These are phyloP conservation scores for Solanum phureja DNA, from an alignment of 257 asterid genomes.

Conservation along the genomic window DNA sequence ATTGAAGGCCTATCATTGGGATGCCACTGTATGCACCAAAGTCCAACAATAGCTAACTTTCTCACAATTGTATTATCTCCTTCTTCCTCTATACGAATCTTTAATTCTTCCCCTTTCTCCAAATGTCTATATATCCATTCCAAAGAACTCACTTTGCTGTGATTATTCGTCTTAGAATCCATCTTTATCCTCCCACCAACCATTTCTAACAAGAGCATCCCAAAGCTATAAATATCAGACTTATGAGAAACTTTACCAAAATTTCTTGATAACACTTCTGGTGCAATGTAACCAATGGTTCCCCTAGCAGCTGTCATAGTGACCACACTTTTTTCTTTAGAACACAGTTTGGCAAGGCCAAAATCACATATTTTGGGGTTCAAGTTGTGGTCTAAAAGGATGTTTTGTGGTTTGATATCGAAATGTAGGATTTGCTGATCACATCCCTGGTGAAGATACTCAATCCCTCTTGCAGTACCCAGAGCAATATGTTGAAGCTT, in stretches of 20 bases:
- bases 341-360: background rate
- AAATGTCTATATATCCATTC: background rate
- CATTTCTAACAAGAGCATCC: background rate
- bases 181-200: background rate
- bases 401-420: background rate
- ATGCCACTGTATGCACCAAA: slow-evolving; percentile 1
- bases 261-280: background rate
- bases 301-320: slow-evolving; percentile 1
- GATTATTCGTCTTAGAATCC: background rate
- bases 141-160: background rate
- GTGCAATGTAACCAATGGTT: background rate
- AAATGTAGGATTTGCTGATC: background rate
- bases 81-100: background rate
- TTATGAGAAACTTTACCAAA: background rate
- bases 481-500: background rate
- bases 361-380: background rate
- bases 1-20: background rate
- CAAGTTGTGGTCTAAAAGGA: background rate
- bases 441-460: slow-evolving; percentile 1
- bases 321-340: background rate
- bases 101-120: background rate
- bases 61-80: background rate
- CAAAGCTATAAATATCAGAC: background rate
- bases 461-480: background rate
- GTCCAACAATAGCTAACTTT: background rate